Evolutionary conservation across 352 stramenopile genomes (phyloP), one percentile per base, ranked within the genome.

Genomic region (Globisporangium cystogenes): DNA sequence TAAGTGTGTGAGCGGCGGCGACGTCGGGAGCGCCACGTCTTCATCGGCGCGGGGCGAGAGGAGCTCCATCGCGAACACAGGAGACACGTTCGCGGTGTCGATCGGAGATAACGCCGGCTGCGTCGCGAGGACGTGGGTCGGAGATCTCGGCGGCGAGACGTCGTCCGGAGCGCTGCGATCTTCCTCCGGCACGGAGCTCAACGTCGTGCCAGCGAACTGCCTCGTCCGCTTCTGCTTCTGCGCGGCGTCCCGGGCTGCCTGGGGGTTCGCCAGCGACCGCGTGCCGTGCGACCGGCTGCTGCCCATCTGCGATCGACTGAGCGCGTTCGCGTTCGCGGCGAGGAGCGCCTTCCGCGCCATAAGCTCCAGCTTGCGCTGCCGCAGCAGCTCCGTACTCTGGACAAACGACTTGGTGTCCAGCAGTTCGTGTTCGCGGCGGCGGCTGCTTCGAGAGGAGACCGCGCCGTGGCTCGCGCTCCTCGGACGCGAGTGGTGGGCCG

Each of bases 321-420:
- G 31, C 8, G 44, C 15, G 6, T 44, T 29, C 16, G 42, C 33
- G n/a, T 41, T 53, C 3, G 54, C 33, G 12, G 37, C 54, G 7
- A 29, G 14, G 4, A 55, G 36, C n/a, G 57, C 53, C 10, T 56
- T 51, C 47, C 60, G 51, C 14, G 40, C 47, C 40, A 53, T 35
- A 23, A 65, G 46, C 36, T 61, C 53, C 21, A 53, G 51, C 48
- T 75, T 66, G 14, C 59, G 62, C 39, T 78, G 63, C 35, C 65
- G 74, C 24, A 57, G 53, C 11, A 74, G 60, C 49, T 86, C 77
- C n/a, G 75, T 86, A 15, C 69, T 64, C 48, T 84, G 73, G 62
- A 75, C 68, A 42, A 86, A 89, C 23, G 69, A 82, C 63, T 84
- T 89, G 45, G 26, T 55, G 47, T 72, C 70, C 44, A 85, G 58